Evolutionary conservation across 2,329 filamentous ascomycete species (phyloP).

Genomic region (Trichoderma koningiopsis): DNA sequence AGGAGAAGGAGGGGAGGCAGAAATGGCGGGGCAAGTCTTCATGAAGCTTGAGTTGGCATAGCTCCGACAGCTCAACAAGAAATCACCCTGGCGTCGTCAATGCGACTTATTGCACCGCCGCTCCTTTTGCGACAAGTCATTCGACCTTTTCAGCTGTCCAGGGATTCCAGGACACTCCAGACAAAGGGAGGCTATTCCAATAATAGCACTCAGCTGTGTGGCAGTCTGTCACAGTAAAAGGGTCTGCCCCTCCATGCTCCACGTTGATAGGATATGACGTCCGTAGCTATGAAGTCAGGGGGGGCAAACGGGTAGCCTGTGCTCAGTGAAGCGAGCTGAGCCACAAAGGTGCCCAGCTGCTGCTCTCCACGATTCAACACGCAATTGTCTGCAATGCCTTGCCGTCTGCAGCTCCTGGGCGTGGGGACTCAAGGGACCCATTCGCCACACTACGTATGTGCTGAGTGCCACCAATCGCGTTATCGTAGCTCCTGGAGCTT

Average conservation of each 20-base stretch:
- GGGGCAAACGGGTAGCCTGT: neutral
- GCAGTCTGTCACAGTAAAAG: neutral
- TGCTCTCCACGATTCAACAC: constrained; percentile 15
- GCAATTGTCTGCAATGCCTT: neutral
- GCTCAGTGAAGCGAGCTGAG: constrained; percentile 1
- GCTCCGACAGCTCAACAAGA: constrained; percentile 14
- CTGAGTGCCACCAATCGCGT: constrained; percentile 22
- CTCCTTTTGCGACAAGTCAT: constrained; percentile 10
- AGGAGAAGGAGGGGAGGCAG: neutral
- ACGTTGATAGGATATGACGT: constrained; percentile 20
- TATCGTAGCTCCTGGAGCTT: constrained; percentile 18
- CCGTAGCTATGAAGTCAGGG: neutral
- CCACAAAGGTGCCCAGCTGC: constrained; percentile 15
- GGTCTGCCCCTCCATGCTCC: constrained; percentile 15
- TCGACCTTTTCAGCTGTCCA: constrained; percentile 12
- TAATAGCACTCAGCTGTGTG: neutral
- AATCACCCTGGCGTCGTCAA: constrained; percentile 2
- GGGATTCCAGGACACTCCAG: neutral
- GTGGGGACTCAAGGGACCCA: constrained; percentile 11
- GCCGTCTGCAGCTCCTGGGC: constrained; percentile 8
- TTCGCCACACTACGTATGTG: constrained; percentile 24
- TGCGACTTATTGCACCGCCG: neutral
- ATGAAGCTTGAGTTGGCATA: constrained; percentile 15
- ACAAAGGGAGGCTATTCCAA: neutral
- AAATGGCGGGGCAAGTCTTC: constrained; percentile 6